A percentile compares a stretch with the other conserved stretches of the same genome.
phyloP scores from a whole-genome alignment of 306 rosid genomes.

The Vicia sativa region DNA sequence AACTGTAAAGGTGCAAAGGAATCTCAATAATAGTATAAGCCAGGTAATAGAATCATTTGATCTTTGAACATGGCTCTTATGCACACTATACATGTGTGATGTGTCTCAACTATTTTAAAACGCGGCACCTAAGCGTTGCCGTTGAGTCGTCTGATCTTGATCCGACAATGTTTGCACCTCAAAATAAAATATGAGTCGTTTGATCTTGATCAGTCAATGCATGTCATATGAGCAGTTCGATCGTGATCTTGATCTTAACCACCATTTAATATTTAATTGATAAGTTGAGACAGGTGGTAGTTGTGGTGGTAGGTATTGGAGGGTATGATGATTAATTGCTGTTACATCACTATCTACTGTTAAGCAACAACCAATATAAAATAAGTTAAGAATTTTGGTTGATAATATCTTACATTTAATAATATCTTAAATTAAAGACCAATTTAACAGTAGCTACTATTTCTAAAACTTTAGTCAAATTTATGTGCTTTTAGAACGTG shows the following conservation, averaged over 20 bases:
- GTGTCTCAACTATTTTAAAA: neutral
- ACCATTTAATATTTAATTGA: conserved; percentile 27
- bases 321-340: conserved; percentile 38
- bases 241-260: neutral
- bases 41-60: conserved; percentile 42
- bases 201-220: neutral
- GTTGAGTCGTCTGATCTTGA: no score
- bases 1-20: conserved; percentile 36
- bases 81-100: neutral
- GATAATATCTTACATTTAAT: no score
- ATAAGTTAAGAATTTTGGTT: conserved; percentile 17
- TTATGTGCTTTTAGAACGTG: conserved; percentile 35
- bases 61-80: neutral
- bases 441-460: neutral
- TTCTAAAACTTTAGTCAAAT: conserved; percentile 28
- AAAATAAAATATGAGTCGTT: neutral
- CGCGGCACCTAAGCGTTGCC: no score
- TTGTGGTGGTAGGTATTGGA: conserved; percentile 35
- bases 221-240: neutral
- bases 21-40: conserved; percentile 37
- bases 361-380: conserved; percentile 17
- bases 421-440: conserved; percentile 12
- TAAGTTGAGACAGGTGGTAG: conserved; percentile 36
- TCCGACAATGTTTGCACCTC: neutral
- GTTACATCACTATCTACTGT: conserved; percentile 40